Evolutionary conservation across 1,284 basidiomycete genomes (phyloP), one percentile per base, ranked within the genome.

Genomic region (Heliocybe sulcata): DNA sequence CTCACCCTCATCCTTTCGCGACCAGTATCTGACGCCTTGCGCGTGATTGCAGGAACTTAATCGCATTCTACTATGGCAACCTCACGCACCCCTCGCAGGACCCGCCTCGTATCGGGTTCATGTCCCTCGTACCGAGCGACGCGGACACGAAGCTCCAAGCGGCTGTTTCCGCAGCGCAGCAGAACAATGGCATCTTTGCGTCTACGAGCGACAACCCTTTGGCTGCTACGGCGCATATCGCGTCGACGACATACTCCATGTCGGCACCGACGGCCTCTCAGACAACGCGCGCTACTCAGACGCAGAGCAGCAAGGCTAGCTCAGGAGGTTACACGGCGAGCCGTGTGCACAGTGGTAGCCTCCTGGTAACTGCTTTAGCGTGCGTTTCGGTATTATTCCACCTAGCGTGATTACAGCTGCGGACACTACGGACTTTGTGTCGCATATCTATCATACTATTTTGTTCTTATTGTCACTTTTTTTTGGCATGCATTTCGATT

Each of bases 51-150:
- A 72, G 70, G 11, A 72, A 69, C 57, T 58, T 69, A 29, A 69
- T 72, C 19, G 65, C 79, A 20, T 87, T 81, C 64, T 80, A 87
- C 65, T 87, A 79, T 59, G 85, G 85, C 20, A 84, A 87, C 61
- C 64, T 87, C 38, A 78, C 78, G 0, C 73, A 82, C 58, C 85
- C 85, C 1, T 82, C 80, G 0, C 67, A 70, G 52, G 85, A 88
- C 63, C 79, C 79, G 1, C 83, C 87, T 0, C 77, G 80, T n/a
- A 79, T 90, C 54, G 87, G 86, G 9, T 77, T 90, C 56, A 62
- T 85, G 42, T 87, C 85, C 10, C 85, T 82, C 1, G 83, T 89
- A 1, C 82, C 83, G 0, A 35, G 59, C 14, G 73, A 85, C 60
- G 82, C 82, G 2, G 64, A 57, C 27, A 65, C 69, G 2, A 62